Base-by-base conservation (phyloP, 1,284 basidiomycete species). In the Ceratobasidium sp. region DNA sequence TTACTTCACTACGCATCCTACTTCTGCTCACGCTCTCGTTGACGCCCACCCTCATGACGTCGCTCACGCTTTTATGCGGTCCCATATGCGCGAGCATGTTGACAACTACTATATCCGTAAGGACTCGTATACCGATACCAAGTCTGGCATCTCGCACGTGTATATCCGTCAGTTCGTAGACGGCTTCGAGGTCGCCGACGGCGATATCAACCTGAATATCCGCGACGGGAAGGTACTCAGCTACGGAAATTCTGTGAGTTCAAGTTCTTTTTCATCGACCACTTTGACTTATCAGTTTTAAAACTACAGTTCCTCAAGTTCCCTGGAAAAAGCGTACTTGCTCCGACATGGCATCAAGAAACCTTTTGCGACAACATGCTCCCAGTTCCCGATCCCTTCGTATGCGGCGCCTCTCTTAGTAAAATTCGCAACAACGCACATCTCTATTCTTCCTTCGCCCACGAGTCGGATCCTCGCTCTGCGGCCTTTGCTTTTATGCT, bases 161-260 rank as follows among this genome's bases (percentile, higher is more conserved):
- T 95, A 93, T 78, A 88, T 90, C 75, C 87, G 89, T 75, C 94
- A 98, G 82, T 76, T 92, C 71, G 81, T 96, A 77, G 88, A 91
- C 75, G 93, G 93, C 44, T 83, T 95, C 66, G 93, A 95, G 79
- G 93, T 98, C 14, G 85, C 87, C n/a, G 93, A 97, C 78, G 95
- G 91, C 47, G 91, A 95, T 81, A 87, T 95, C 82, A 96, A 97
- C 80, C 82, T 98, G 79, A 96, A 96, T 83, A 84, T 96, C 23
- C 43, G 26, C 1, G 54, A 70, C 21, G 55, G 67, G 8, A 38
- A 21, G 18, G 67, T 70, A 11, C 18, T 70, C 2, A 70, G 67
- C 32, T 70, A 70, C n/a, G 67, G 67, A 38, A 70, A 44, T 23
- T 70, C 67, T 23, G 67, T 70, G 32, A 23, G 67, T 44, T 11